Base-by-base conservation (phyloP, 257 asterid species). In the Plantago elongata region DNA sequence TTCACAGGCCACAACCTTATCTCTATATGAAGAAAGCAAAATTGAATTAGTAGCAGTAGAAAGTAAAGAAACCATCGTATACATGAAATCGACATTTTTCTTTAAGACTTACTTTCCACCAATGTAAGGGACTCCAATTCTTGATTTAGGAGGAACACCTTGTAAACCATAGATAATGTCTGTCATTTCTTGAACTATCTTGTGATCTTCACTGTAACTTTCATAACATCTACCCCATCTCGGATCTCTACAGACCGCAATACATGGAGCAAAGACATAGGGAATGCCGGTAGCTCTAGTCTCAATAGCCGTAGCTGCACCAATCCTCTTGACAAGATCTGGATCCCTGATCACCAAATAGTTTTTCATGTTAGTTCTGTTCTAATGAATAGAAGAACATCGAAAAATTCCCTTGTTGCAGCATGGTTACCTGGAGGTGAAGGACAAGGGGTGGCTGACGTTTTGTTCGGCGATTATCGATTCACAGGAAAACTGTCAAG, bases 171-270 rank as follows among this genome's bases (percentile, higher is more conserved):
- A 40, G 14, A 57, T 57, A 14, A 57, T 57, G 37, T 57, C 62
- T 13, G 62, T 57, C 62, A 57, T 57, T 57, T 57, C 47, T 22
- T 37, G 48, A 57, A 57, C 62, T 34, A 57, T 18, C 5, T 43
- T 57, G 18, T 38, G 62, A 14, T 57, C 45, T 57, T 57, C 62
- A 4, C 62, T 57, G 22, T 37, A 57, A 16, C 62, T 57, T 27
- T 57, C 62, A 4, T 57, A 57, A 13, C 62, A 57, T 9, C 62
- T 43, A 57, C 62, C 62, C 62, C 62, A 57, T 13, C 62, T 57
- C 2, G 62, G 62, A 57, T 57, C 62, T 57, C 62, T 57, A 7
- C 62, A 57, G 0, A 57, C 62, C 27, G 62, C 62, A 9, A 57
- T 57, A 22, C 62, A 57, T 38, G 62, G 62, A 38, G 62, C 44